Percentiles rank a stretch among this genome's conserved stretches.
These are phyloP conservation scores for Melaleuca quinquenervia DNA, from an alignment of 345 rosid species.

Conservation along the genomic window DNA sequence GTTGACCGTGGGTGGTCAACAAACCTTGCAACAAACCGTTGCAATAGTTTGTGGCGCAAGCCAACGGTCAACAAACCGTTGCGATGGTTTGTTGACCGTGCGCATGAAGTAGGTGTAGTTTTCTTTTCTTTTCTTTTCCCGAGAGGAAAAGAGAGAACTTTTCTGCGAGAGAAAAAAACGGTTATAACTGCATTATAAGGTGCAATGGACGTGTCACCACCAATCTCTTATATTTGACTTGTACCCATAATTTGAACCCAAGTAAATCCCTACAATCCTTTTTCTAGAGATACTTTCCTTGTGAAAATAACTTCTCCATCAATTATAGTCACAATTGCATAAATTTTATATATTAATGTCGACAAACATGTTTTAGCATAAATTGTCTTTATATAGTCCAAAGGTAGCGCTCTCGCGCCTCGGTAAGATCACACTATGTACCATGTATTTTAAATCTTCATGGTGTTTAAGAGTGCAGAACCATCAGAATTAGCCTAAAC, in stretches of 20 bases:
- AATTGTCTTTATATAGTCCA: background rate
- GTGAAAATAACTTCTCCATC: background rate
- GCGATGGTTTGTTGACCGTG: too few species aligned
- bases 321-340: background rate
- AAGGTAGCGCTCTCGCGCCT: background rate
- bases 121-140: too few species aligned
- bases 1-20: too few species aligned
- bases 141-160: too few species aligned
- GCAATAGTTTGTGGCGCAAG: too few species aligned
- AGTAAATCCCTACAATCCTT: background rate
- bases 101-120: too few species aligned
- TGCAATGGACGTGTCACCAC: background rate
- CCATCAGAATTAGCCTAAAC: background rate
- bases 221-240: background rate
- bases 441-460: background rate
- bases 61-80: too few species aligned
- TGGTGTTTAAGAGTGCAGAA: background rate
- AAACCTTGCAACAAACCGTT: too few species aligned
- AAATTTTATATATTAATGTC: background rate
- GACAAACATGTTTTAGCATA: too few species aligned
- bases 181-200: background rate
- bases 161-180: too few species aligned
- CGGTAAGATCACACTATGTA: accelerated
- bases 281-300: background rate
- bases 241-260: background rate